phyloP scores from a whole-genome alignment of 306 rosid species.

The Ceratonia siliqua region DNA sequence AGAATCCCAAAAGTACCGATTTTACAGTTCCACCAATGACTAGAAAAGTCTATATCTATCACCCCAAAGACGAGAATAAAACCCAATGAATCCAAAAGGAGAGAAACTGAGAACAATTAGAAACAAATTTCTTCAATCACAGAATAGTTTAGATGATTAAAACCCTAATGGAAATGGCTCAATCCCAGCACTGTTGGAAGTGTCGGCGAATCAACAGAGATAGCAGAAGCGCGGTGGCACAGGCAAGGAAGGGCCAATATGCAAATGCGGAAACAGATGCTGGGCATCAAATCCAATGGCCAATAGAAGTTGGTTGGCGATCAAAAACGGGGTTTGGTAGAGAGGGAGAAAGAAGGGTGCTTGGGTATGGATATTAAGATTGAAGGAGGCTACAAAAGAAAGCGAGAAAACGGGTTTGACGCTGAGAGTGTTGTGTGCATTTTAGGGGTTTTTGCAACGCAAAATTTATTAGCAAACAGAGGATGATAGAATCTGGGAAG shows the following conservation, averaged over 20 bases:
- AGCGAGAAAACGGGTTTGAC: conserved; percentile 45
- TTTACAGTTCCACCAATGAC: conserved; percentile 1
- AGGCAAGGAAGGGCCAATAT: conserved; percentile 12
- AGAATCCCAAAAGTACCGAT: conserved; percentile 21
- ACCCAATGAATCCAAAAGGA: conserved; percentile 45
- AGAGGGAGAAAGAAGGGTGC: conserved; percentile 41
- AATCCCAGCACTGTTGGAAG: conserved; percentile 56
- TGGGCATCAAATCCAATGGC: conserved; percentile 37
- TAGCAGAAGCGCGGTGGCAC: conserved; percentile 23
- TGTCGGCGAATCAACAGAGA: conserved; percentile 51
- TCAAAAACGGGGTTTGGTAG: conserved; percentile 54
- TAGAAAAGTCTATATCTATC: conserved; percentile 29
- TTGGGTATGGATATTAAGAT: conserved; percentile 45
- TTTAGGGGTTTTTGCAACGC: conserved; percentile 39
- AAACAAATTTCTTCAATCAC: conserved; percentile 18
- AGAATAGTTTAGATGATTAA: conserved; percentile 39
- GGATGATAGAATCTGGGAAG: conserved; percentile 37
- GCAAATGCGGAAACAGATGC: conserved; percentile 39
- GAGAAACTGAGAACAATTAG: background rate
- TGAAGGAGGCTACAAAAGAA: conserved; percentile 42
- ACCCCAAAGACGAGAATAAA: conserved; percentile 26
- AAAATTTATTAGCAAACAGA: conserved; percentile 20
- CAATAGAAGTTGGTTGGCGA: conserved; percentile 43
- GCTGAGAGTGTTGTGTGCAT: conserved; percentile 41
- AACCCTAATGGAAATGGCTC: conserved; percentile 50